Percentiles rank a stretch among this genome's conserved stretches.
Conservation (phyloP, 495 filamentous ascomycete species). For the Penicillium daleae region DNA sequence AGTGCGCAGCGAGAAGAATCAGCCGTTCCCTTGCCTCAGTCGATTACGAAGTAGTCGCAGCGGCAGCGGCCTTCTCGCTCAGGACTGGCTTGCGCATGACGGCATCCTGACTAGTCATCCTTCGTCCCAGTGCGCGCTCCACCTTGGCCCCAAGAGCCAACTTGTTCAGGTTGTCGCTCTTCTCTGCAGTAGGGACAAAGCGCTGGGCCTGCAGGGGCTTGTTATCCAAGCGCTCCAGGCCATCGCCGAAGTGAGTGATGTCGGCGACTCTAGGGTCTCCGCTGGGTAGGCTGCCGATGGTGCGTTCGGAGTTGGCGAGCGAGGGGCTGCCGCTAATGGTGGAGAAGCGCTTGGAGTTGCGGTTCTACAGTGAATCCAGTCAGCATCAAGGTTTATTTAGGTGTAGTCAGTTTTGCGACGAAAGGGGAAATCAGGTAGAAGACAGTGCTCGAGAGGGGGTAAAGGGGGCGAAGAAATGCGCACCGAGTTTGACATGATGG, state of each 20-base stretch:
- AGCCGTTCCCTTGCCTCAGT: not conserved
- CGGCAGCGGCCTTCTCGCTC: constrained; percentile 50
- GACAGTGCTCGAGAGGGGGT: constrained; percentile 8
- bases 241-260: constrained; percentile 79
- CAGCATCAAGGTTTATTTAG: not conserved
- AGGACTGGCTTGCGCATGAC: constrained; percentile 69
- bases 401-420: not conserved
- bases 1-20: not conserved
- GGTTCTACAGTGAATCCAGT: constrained; percentile 45
- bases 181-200: constrained; percentile 79
- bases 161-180: constrained; percentile 84
- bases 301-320: constrained; percentile 63
- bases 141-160: constrained; percentile 91
- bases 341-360: constrained; percentile 77
- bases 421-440: not conserved
- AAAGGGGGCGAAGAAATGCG: constrained; percentile 14
- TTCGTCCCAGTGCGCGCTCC: constrained; percentile 84
- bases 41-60: constrained; percentile 31
- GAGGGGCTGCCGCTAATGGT: constrained; percentile 79
- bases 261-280: constrained; percentile 65
- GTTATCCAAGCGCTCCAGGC: constrained; percentile 89
- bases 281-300: constrained; percentile 62
- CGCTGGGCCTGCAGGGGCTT: constrained; percentile 83
- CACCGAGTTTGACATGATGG: constrained; percentile 77
- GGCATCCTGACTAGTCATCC: constrained; percentile 92